Conservation (phyloP, 2,329 filamentous ascomycete genomes). For the Cladorrhinum sp. region DNA sequence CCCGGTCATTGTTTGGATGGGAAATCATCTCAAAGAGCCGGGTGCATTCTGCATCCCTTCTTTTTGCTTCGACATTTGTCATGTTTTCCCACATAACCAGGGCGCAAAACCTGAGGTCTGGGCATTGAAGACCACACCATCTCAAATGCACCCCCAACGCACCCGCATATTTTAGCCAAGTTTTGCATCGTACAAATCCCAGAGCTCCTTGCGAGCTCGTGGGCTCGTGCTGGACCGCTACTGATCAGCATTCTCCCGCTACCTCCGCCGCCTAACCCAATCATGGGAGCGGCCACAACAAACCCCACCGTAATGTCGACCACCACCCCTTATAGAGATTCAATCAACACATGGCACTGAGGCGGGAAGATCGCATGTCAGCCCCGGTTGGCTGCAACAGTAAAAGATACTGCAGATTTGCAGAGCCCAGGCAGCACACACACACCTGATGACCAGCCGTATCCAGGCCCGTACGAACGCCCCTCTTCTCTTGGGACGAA, state of each 20-base stretch:
- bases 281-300: not conserved
- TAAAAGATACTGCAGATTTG: not conserved
- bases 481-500: not conserved
- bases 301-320: not conserved
- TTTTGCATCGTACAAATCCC: constrained; percentile 25
- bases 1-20: too few species aligned
- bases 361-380: not conserved
- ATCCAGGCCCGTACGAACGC: not conserved
- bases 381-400: not conserved
- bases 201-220: constrained; percentile 20
- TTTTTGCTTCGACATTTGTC: not conserved
- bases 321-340: not conserved
- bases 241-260: constrained; percentile 16
- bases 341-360: not conserved
- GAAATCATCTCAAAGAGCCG: too few species aligned
- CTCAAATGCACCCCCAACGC: not conserved
- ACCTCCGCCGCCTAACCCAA: constrained; percentile 6
- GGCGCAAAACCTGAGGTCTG: not conserved
- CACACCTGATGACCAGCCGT: not conserved
- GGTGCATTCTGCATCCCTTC: not conserved
- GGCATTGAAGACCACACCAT: not conserved
- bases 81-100: constrained; percentile 1
- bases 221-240: constrained; percentile 18
- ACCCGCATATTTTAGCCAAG: constrained; percentile 17
- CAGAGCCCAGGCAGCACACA: not conserved